phyloP scores from a whole-genome alignment of 2,329 filamentous ascomycete species.

The Exophiala sp. region DNA sequence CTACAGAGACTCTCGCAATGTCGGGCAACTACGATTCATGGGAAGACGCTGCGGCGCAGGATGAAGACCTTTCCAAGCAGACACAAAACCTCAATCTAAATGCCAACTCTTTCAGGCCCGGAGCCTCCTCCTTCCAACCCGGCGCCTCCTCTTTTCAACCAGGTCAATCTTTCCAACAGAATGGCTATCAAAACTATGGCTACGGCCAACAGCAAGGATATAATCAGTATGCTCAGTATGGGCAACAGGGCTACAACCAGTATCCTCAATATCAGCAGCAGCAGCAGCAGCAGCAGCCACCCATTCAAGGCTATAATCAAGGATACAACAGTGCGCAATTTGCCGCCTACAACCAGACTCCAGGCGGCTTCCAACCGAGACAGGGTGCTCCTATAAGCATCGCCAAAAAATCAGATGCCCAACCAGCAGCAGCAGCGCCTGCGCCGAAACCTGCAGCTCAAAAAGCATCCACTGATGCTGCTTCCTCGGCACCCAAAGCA shows the following conservation, averaged over 20 bases:
- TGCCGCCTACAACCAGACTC: slow-evolving; percentile 39
- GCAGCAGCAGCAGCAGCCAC: slow-evolving; percentile 31
- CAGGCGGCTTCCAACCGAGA: slow-evolving; percentile 36
- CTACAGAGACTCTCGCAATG: slow-evolving; percentile 49
- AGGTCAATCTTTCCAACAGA: slow-evolving; percentile 60
- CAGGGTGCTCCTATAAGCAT: slow-evolving; percentile 43
- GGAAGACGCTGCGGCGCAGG: slow-evolving; percentile 76
- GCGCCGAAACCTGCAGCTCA: slow-evolving; percentile 38
- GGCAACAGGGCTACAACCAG: slow-evolving; percentile 38
- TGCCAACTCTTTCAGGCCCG: slow-evolving; percentile 57
- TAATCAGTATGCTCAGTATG: slow-evolving; percentile 53
- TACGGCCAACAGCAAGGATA: slow-evolving; percentile 51
- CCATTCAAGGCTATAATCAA: slow-evolving; percentile 38
- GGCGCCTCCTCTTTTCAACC: slow-evolving; percentile 65
- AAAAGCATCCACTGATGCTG: slow-evolving; percentile 37
- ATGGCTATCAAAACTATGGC: slow-evolving; percentile 44
- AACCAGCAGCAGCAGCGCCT: slow-evolving; percentile 42
- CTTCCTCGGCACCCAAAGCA: slow-evolving; percentile 30
- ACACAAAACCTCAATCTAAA: slow-evolving; percentile 63
- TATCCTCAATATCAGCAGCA: slow-evolving; percentile 41
- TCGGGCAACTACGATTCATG: slow-evolving; percentile 80
- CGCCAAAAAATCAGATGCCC: slow-evolving; percentile 40
- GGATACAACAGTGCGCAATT: slow-evolving; percentile 44
- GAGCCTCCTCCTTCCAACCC: slow-evolving; percentile 66
- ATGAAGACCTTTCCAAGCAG: slow-evolving; percentile 70